Evolutionary conservation across 805 yeast species (phyloP), one percentile per base, ranked within the genome.

Genomic region (Zygotorulaspora danielsina): DNA sequence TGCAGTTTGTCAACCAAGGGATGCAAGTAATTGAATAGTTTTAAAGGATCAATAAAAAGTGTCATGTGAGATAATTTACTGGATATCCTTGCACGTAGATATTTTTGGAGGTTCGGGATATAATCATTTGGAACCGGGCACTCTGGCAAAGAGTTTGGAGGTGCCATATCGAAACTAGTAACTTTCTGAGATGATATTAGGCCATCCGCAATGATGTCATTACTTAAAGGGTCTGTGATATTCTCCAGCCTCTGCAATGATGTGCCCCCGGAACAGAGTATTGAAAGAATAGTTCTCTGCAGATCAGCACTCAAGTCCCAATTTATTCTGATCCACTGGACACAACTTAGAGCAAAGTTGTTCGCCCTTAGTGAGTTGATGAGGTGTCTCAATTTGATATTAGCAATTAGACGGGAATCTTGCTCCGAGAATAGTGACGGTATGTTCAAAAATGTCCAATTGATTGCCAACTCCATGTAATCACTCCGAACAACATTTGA

Each of bases 261-360:
- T 19, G 48, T 41, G 2, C 65, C 63, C 18, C 54, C 38, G 4
- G 49, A 41, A 17, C 66, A 54, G 8, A 68, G 34, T 3, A 59
- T 22, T 3, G 40, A 38, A 3, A 68, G 38, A n/a, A 69, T 54
- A 12, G 41, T 36, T 31, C 41, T 53, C 44, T 68, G 72, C 10
- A 57, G 38, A 1, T 28, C 30, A 1, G 63, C 39, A 36, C 63
- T 63, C 19, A 68, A 47, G 50, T 69, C 73, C 73, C 73, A 69
- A 44, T 68, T 69, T 27, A 69, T 55, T 38, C 73, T 48, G 3
- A 69, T 59, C 61, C 70, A 67, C 20, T 55, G 56, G 3, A 69
- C 59, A 17, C 59, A 45, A 12, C 56, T 50, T 18, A 57, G 29
- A 9, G 57, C 53, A 1, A 45, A 42, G 6, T 19, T 7, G 35